Conservation (phyloP, 805 yeast species). For the Kazachstania martiniae region DNA sequence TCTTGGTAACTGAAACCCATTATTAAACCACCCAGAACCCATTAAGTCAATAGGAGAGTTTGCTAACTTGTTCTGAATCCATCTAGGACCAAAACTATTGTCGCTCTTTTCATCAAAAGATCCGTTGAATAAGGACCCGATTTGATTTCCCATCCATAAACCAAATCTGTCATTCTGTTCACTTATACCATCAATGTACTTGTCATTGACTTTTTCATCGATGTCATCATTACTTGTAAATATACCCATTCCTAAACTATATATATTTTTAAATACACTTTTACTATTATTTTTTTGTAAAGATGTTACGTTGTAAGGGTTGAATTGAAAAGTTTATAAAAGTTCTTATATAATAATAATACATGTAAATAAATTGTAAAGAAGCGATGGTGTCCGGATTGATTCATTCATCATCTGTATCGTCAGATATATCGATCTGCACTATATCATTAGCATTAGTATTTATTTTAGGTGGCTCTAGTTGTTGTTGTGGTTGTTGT, state of each 20-base stretch:
- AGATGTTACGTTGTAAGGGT: too few relatives aligned
- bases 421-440: constrained; percentile 2
- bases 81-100: too few relatives aligned
- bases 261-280: neutral
- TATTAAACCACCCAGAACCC: too few relatives aligned
- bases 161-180: too few relatives aligned
- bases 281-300: too few relatives aligned
- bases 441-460: constrained; percentile 1
- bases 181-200: constrained; percentile 1
- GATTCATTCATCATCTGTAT: neutral
- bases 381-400: neutral
- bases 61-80: too few relatives aligned
- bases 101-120: too few relatives aligned
- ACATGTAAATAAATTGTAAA: too few relatives aligned
- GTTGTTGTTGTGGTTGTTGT: neutral
- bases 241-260: constrained; percentile 1
- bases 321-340: neutral
- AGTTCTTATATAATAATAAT: neutral
- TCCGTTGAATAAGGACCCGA: too few relatives aligned
- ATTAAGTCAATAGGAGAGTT: too few relatives aligned
- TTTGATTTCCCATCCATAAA: too few relatives aligned
- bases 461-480: neutral
- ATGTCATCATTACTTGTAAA: constrained; percentile 1
- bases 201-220: constrained; percentile 1
- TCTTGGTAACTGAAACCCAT: too few relatives aligned